Evolutionary conservation across 805 yeast species (phyloP).

Genomic region (Ascoidea asiatica): DNA sequence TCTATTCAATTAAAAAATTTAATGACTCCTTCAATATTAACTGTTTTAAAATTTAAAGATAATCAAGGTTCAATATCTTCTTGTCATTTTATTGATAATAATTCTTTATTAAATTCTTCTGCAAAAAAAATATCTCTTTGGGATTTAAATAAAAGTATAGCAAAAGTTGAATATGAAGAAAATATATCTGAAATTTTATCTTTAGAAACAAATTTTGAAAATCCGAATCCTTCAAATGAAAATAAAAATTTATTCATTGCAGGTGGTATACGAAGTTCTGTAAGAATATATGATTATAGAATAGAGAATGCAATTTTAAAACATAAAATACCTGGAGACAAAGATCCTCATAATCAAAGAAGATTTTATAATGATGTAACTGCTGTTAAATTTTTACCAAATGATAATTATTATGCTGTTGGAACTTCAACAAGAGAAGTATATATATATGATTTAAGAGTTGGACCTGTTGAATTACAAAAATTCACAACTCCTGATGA

Average conservation of each 20-base stretch:
- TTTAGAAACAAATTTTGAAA: constrained; percentile 19
- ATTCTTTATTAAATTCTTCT: constrained; percentile 49
- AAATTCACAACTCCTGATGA: constrained; percentile 1
- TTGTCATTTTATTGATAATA: constrained; percentile 49
- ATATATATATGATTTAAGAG: constrained; percentile 59
- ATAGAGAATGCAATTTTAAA: constrained; percentile 29
- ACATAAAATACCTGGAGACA: constrained; percentile 18
- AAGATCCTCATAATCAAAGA: neutral
- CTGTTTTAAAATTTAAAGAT: constrained; percentile 52
- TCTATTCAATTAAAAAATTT: no score
- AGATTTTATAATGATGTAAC: constrained; percentile 42
- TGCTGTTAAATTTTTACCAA: constrained; percentile 48
- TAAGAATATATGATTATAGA: constrained; percentile 54
- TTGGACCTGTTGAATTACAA: constrained; percentile 40
- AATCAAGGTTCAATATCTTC: constrained; percentile 76
- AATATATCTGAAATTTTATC: constrained; percentile 64
- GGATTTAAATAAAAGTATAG: constrained; percentile 57
- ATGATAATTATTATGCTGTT: constrained; percentile 53
- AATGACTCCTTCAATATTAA: constrained; percentile 5
- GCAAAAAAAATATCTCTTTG: constrained; percentile 41
- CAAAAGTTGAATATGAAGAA: constrained; percentile 40
- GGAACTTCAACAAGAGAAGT: constrained; percentile 74
- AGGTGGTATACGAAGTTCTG: constrained; percentile 53
- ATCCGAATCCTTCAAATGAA: constrained; percentile 13
- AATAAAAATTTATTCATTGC: constrained; percentile 25